These are phyloP conservation scores for Apophysomyces elegans DNA, from an alignment of 371 early-diverging fungal species.

Conservation along the genomic window DNA sequence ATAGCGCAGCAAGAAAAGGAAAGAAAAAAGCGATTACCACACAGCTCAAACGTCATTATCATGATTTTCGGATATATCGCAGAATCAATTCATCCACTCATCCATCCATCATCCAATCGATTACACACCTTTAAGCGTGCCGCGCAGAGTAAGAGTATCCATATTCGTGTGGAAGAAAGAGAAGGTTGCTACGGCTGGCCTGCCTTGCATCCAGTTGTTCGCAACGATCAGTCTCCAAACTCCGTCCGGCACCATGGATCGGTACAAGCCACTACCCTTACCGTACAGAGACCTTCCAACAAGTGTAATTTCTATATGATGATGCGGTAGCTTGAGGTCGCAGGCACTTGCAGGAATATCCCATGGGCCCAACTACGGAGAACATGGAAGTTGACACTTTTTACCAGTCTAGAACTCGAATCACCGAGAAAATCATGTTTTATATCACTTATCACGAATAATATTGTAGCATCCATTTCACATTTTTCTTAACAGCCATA, in stretches of 20 bases:
- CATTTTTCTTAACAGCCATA: too few species aligned
- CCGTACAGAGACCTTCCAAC: not conserved
- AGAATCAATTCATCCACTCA: conserved; percentile 23
- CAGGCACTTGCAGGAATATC: too few species aligned
- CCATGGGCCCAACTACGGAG: too few species aligned
- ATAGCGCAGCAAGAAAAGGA: not conserved
- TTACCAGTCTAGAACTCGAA: too few species aligned
- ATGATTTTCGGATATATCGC: not conserved
- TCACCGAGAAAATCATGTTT: too few species aligned
- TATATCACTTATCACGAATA: too few species aligned
- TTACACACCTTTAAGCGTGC: conserved; percentile 36
- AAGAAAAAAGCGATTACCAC: conserved; percentile 7
- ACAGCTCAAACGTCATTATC: not conserved
- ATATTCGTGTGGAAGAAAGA: conserved; percentile 26
- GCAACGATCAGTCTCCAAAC: conserved; percentile 1
- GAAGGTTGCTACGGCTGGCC: conserved; percentile 15
- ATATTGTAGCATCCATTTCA: too few species aligned
- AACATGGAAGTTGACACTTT: too few species aligned
- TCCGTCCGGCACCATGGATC: conserved; percentile 3
- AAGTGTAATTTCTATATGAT: too few species aligned
- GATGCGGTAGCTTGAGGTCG: too few species aligned
- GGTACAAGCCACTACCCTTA: not conserved
- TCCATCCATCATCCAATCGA: conserved; percentile 23
- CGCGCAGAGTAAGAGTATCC: conserved; percentile 58
- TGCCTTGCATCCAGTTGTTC: not conserved